Conservation (phyloP, 306 rosid species). For the Prunus mongolica region DNA sequence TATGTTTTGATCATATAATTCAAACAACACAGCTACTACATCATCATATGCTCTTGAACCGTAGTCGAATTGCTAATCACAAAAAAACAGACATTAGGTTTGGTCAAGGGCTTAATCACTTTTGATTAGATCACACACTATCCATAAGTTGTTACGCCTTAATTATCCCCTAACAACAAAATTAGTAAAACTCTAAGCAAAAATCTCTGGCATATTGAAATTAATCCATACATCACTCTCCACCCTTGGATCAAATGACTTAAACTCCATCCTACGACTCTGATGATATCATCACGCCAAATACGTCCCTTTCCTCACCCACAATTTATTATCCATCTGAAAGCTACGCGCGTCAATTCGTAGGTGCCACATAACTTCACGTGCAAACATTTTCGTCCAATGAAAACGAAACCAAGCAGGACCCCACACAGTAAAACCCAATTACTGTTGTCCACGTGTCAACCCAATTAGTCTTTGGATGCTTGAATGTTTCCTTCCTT, state of each 20-base stretch:
- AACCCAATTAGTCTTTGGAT: background rate
- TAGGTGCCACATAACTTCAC: conserved; percentile 17
- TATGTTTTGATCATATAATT: no score
- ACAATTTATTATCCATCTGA: background rate
- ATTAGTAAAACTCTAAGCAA: background rate
- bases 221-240: background rate
- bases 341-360: background rate
- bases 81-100: no score
- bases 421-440: background rate
- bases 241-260: conserved; percentile 11
- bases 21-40: no score
- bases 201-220: background rate
- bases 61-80: no score
- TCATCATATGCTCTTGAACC: no score
- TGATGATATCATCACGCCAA: background rate
- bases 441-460: conserved; percentile 13
- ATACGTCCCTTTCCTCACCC: background rate
- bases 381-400: background rate
- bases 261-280: conserved; percentile 14
- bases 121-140: conserved; percentile 4
- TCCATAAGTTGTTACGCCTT: conserved; percentile 39
- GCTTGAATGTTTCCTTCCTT: conserved; percentile 25
- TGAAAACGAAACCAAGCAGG: no score
- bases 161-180: conserved; percentile 16
- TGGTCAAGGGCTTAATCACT: conserved; percentile 13